Percentiles rank a stretch among this genome's conserved stretches.
Conservation (phyloP, 345 rosid genomes). For the Angophora floribunda region DNA sequence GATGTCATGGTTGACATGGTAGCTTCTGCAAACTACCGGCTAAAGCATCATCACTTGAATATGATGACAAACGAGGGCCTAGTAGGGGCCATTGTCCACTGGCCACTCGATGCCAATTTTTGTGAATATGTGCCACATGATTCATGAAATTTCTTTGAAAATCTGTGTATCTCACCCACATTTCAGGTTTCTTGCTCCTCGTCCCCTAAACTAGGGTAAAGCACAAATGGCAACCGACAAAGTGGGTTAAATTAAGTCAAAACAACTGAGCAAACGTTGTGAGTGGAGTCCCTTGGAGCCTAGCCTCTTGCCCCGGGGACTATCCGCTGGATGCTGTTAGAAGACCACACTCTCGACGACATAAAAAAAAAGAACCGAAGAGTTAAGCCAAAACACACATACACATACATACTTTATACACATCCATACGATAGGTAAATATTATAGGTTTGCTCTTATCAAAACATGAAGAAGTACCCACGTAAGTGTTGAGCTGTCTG, state of each 20-base stretch:
- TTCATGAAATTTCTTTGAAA: not conserved
- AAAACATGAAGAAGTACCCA: conserved; percentile 4
- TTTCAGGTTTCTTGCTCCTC: not conserved
- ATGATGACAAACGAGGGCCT: not conserved
- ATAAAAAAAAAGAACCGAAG: not conserved
- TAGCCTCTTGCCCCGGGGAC: not conserved
- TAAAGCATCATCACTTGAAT: not conserved
- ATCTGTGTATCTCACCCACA: not conserved
- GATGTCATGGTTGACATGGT: not conserved
- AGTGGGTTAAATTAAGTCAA: not conserved
- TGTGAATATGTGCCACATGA: not conserved
- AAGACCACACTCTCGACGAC: not conserved
- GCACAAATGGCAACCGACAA: not conserved
- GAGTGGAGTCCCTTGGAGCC: not conserved
- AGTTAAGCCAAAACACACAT: not conserved
- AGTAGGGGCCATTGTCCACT: not conserved
- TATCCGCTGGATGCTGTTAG: not conserved
- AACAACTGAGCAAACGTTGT: not conserved
- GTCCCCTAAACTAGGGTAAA: not conserved
- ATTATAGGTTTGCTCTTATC: not conserved
- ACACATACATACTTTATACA: not conserved
- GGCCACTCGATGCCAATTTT: not conserved
- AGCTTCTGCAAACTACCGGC: not conserved
- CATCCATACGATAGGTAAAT: not conserved
- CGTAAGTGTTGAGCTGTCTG: conserved; percentile 8